A percentile compares a stretch with the other conserved stretches of the same genome.
phyloP scores from a whole-genome alignment of 2,329 filamentous ascomycete genomes.

The Xylariaceae sp. region DNA sequence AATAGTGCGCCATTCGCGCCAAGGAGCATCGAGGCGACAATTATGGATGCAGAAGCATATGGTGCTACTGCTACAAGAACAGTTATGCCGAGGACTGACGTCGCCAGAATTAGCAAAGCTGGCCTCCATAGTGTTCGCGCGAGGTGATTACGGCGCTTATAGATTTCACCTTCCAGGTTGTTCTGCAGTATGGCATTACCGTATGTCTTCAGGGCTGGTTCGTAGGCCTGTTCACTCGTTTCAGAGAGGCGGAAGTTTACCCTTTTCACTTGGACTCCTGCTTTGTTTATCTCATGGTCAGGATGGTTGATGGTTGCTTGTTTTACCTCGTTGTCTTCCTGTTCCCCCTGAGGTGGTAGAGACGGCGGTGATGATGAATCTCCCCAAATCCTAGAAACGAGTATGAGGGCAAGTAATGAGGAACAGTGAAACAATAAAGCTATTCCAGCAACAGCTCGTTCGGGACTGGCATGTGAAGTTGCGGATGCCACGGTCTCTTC shows the following conservation, averaged over 20 bases:
- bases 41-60: neutral
- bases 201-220: neutral
- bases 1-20: slow-evolving; percentile 2
- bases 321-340: neutral
- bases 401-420: neutral
- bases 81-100: neutral
- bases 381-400: neutral
- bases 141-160: neutral
- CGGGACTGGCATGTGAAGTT: neutral
- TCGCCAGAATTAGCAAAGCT: neutral
- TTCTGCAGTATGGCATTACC: neutral
- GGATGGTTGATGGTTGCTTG: neutral
- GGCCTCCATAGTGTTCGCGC: slow-evolving; percentile 1
- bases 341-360: neutral
- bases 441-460: neutral
- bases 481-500: neutral
- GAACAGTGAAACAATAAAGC: slow-evolving; percentile 1
- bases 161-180: neutral
- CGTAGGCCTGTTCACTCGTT: neutral
- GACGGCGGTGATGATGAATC: neutral
- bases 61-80: neutral
- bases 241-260: neutral
- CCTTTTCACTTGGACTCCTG: neutral
- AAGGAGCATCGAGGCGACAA: neutral
- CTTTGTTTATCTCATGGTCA: neutral